Percentiles rank a stretch among this genome's conserved stretches.
phyloP scores from a whole-genome alignment of 148 eudicot genomes.

The Talinum fruticosum region DNA sequence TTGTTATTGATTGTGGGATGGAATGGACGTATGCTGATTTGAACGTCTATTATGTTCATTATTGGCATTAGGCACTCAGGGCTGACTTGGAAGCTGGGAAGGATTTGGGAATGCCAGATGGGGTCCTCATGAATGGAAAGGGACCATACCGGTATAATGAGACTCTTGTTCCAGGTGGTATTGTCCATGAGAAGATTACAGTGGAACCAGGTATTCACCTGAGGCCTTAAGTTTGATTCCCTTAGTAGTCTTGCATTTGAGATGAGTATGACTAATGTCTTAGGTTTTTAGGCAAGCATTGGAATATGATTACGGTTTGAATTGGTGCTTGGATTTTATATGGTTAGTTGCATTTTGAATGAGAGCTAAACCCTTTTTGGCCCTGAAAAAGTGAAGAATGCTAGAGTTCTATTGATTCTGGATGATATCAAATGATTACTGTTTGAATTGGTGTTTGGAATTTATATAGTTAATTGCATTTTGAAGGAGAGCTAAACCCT shows the following conservation, averaged over 20 bases:
- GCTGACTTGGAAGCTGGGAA: constrained; percentile 58
- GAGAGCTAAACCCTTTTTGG: neutral
- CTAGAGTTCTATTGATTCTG: neutral
- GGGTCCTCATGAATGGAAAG: constrained; percentile 93
- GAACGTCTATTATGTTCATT: neutral
- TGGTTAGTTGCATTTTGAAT: neutral
- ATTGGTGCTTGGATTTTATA: neutral
- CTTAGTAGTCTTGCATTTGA: neutral
- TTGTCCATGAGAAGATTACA: constrained; percentile 55
- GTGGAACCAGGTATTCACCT: constrained; percentile 76
- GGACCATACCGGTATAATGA: constrained; percentile 83
- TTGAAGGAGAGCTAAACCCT: neutral
- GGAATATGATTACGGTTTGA: neutral
- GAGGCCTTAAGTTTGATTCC: neutral
- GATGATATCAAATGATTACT: neutral
- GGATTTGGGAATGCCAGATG: constrained; percentile 86
- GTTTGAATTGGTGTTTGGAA: neutral
- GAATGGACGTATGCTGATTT: neutral
- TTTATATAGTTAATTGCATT: neutral
- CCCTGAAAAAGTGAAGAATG: neutral
- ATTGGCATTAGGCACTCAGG: constrained; percentile 56
- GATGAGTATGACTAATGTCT: neutral
- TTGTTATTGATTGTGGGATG: neutral
- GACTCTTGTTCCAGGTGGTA: constrained; percentile 71
- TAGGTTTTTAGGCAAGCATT: neutral